Evolutionary conservation across 352 stramenopile species (phyloP).

Genomic region (Phytophthora chlamydospora): DNA sequence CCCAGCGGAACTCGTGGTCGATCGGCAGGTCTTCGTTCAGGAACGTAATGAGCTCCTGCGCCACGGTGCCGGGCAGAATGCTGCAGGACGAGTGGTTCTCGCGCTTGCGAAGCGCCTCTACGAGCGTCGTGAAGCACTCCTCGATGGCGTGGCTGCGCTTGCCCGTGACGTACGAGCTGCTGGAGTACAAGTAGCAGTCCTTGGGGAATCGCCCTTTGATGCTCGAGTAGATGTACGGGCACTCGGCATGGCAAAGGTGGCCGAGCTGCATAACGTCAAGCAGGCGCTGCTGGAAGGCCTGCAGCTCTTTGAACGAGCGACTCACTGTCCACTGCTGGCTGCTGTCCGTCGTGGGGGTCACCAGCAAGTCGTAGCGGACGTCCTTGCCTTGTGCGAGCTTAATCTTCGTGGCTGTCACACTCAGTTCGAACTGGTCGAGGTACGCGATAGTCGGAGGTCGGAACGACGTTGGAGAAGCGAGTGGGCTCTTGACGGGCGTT

Average conservation of each 20-base stretch:
- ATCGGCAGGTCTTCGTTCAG: constrained; percentile 72
- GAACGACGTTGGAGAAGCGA: constrained; percentile 23
- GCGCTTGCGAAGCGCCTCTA: constrained; percentile 46
- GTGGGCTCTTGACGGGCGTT: constrained; percentile 20
- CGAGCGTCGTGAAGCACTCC: constrained; percentile 43
- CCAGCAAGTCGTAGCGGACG: constrained; percentile 51
- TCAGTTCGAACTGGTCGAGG: constrained; percentile 42
- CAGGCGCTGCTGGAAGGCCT: constrained; percentile 39
- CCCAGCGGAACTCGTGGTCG: constrained; percentile 58
- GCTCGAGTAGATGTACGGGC: constrained; percentile 72
- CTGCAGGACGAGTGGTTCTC: constrained; percentile 50
- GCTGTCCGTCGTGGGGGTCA: constrained; percentile 42
- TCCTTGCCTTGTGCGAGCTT: constrained; percentile 35
- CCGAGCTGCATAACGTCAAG: constrained; percentile 55
- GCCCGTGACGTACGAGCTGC: constrained; percentile 45
- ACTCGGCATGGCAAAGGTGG: constrained; percentile 55
- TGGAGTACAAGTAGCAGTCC: constrained; percentile 49
- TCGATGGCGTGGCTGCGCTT: constrained; percentile 42
- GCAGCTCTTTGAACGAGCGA: constrained; percentile 60
- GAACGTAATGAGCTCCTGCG: constrained; percentile 66
- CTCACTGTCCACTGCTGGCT: constrained; percentile 47
- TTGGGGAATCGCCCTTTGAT: constrained; percentile 68
- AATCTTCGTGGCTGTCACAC: constrained; percentile 28
- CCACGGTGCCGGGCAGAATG: constrained; percentile 51
- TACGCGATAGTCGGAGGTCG: constrained; percentile 29